Conservation (phyloP, 2,329 filamentous ascomycete genomes). For the Cercospora sojina region DNA sequence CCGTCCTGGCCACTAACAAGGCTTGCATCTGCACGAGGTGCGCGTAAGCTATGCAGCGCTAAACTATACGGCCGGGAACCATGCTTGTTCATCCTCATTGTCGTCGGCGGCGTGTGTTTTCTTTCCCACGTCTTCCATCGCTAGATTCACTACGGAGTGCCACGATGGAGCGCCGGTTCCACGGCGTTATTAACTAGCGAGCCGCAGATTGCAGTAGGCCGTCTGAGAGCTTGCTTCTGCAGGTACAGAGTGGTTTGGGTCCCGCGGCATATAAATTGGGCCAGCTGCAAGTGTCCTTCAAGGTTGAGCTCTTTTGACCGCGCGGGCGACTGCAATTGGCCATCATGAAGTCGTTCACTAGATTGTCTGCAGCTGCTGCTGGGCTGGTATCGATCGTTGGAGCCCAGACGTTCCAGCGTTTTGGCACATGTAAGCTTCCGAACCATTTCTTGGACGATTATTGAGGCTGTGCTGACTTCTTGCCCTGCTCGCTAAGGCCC, state of each 20-base stretch:
- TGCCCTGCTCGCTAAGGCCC: slow-evolving; percentile 56
- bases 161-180: slow-evolving; percentile 5
- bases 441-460: neutral
- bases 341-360: slow-evolving; percentile 19
- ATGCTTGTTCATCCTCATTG: slow-evolving; percentile 13
- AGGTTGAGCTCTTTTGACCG: slow-evolving; percentile 18
- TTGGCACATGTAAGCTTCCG: slow-evolving; percentile 49
- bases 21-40: slow-evolving; percentile 8
- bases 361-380: slow-evolving; percentile 16
- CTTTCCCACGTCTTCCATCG: neutral
- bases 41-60: slow-evolving; percentile 12
- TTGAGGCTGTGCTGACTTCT: slow-evolving; percentile 52
- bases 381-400: slow-evolving; percentile 21
- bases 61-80: slow-evolving; percentile 2
- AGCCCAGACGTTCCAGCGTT: slow-evolving; percentile 56
- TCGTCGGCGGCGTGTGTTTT: slow-evolving; percentile 12
- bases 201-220: slow-evolving; percentile 2
- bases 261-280: neutral
- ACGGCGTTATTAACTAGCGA: neutral
- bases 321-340: slow-evolving; percentile 7
- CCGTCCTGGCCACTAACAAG: slow-evolving; percentile 8
- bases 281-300: slow-evolving; percentile 7
- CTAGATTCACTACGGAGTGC: neutral
- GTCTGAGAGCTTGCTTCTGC: slow-evolving; percentile 12
- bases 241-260: slow-evolving; percentile 10